phyloP scores from a whole-genome alignment of 75 land plant genomes.

The Larix kaempferi region DNA sequence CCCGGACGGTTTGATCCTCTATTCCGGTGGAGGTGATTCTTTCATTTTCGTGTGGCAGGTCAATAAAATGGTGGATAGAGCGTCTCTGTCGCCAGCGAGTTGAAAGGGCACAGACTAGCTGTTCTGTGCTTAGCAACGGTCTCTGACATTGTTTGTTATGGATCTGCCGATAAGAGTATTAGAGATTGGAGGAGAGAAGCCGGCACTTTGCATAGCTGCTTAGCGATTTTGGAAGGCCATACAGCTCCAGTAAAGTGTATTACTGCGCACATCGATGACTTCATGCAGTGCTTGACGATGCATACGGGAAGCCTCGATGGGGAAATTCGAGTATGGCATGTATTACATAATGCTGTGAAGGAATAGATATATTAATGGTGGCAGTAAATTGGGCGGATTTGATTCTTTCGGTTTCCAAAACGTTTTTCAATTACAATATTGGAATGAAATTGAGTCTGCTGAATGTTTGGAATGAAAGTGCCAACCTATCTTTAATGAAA shows the following conservation, averaged over 20 bases:
- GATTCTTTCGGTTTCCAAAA: no score
- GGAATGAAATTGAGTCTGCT: no score
- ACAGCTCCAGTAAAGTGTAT: conserved; percentile 20
- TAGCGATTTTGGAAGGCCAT: conserved; percentile 17
- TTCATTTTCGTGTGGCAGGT: neutral
- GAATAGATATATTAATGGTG: no score
- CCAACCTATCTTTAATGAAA: no score
- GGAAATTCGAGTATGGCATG: conserved; percentile 17
- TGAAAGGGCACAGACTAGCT: conserved; percentile 22
- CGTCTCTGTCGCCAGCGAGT: conserved; percentile 4
- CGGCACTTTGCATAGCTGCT: neutral
- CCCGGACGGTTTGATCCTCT: conserved; percentile 10
- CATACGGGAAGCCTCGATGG: conserved; percentile 26
- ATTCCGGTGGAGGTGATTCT: conserved; percentile 8
- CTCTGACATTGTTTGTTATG: neutral
- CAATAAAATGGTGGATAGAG: neutral
- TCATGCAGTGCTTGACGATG: neutral
- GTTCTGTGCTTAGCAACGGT: conserved; percentile 20
- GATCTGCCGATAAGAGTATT: conserved; percentile 32
- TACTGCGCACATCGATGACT: neutral
- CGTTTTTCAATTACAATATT: no score
- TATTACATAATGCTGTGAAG: neutral
- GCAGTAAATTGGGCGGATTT: no score
- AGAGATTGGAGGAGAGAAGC: conserved; percentile 18
- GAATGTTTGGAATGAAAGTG: no score